Evolutionary conservation across 2,329 filamentous ascomycete species (phyloP), one percentile per base, ranked within the genome.

Genomic region (Xylaria digitata): DNA sequence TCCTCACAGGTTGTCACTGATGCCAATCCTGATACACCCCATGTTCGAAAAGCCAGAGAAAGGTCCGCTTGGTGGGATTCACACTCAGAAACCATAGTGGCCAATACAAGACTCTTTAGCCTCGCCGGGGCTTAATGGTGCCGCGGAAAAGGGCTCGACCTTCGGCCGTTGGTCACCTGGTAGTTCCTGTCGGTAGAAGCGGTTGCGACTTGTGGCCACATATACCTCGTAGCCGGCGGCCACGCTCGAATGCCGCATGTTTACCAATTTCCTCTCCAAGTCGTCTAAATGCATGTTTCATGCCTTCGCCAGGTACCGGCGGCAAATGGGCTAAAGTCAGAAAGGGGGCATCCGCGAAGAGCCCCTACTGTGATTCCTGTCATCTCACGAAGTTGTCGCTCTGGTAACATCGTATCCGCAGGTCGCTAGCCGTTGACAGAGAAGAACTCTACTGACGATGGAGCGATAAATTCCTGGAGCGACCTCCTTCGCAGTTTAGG

Each of bases 21-120:
- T 13, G 37, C 55, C 55, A 49, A 40, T 58, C 43, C 15, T 40
- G 23, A 40, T 58, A 58, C 15, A 15, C n/a, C 26, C 11, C 11
- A 26, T 48, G 55, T 8, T 42, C 37, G 40, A 58, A 40, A 58
- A 58, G 30, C 55, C 55, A 58, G n/a, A 48, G n/a, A 23, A 42
- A 42, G 30, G 55, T 58, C 45, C 49, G 26, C 8, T 49, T 19
- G 8, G 42, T 26, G 4, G 55, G 55, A n/a, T 58, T 49, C 30
- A 58, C 49, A 9, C 19, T 40, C 17, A 30, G 55, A 58, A 58
- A 49, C 43, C 30, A 49, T 43, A 58, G 26, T 9, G 55, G 49
- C 7, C 11, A 15, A 58, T 43, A 26, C n/a, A 48, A 15, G 42
- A 17, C 26, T 17, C 9, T 9, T 58, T 19, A 49, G 6, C 11